Percentiles rank a stretch among this genome's conserved stretches.
Evolutionary conservation across 2,329 filamentous ascomycete genomes (phyloP).

Genomic region (Pseudogymnoascus verrucosus): DNA sequence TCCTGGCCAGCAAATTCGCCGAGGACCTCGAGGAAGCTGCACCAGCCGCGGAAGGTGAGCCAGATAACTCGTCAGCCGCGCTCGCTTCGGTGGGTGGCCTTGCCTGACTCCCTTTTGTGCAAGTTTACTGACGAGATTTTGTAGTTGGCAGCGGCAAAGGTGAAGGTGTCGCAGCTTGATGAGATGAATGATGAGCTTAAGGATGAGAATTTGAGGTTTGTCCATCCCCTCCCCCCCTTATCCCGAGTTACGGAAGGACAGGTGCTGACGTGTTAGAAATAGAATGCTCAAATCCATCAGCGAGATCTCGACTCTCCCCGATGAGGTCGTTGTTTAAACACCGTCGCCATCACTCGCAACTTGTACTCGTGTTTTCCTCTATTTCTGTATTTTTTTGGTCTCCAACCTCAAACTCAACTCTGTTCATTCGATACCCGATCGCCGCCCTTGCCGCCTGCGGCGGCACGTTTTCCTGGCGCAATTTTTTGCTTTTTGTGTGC

Average conservation of each 20-base stretch:
- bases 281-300: constrained; percentile 33
- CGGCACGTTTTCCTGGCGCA: constrained; percentile 4
- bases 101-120: constrained; percentile 3
- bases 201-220: constrained; percentile 42
- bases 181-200: constrained; percentile 49
- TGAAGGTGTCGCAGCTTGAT: constrained; percentile 32
- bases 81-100: constrained; percentile 54
- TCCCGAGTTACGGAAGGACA: not conserved
- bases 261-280: not conserved
- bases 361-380: constrained; percentile 9
- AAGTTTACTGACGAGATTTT: constrained; percentile 15
- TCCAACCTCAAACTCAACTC: constrained; percentile 14
- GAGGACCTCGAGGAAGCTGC: constrained; percentile 29
- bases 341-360: not conserved
- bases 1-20: constrained; percentile 43
- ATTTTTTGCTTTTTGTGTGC: not conserved
- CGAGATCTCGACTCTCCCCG: constrained; percentile 16
- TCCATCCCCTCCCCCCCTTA: constrained; percentile 9
- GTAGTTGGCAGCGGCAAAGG: constrained; percentile 28
- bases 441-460: not conserved
- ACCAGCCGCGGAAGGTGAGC: constrained; percentile 48
- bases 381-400: constrained; percentile 8
- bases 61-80: constrained; percentile 56
- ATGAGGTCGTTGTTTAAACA: not conserved
- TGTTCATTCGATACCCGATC: constrained; percentile 1